phyloP scores from a whole-genome alignment of 371 early-diverging fungal genomes.

The Mucor sp. region DNA sequence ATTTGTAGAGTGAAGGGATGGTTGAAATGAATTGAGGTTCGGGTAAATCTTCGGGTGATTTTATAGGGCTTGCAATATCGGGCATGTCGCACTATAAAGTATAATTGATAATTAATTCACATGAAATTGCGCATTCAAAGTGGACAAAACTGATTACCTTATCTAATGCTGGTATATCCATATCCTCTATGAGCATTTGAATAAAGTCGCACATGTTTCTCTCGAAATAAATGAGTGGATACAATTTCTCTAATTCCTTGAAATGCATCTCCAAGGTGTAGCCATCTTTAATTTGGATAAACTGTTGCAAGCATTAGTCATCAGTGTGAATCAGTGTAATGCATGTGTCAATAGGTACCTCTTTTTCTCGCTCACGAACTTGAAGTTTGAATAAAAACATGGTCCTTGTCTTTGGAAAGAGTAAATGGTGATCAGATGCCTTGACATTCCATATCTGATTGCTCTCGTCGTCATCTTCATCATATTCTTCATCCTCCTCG shows the following conservation, averaged over 20 bases:
- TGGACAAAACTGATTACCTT: conserved; percentile 31
- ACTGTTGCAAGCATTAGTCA: conserved; percentile 20
- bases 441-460: conserved; percentile 42
- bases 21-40: conserved; percentile 14
- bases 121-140: background rate
- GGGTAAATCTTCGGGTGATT: conserved; percentile 27
- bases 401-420: conserved; percentile 54
- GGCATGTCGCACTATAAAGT: conserved; percentile 11
- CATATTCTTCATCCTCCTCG: conserved; percentile 19
- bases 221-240: conserved; percentile 50
- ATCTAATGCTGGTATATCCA: conserved; percentile 44
- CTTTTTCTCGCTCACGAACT: conserved; percentile 50
- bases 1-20: conserved; percentile 39
- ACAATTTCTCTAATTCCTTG: conserved; percentile 48
- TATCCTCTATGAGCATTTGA: conserved; percentile 44
- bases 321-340: background rate
- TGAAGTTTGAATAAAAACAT: conserved; percentile 51
- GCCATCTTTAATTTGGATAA: conserved; percentile 36
- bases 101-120: background rate
- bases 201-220: conserved; percentile 50
- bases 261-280: conserved; percentile 52
- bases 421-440: conserved; percentile 52
- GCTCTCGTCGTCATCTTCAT: conserved; percentile 30
- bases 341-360: conserved; percentile 26
- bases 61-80: conserved; percentile 17